A percentile compares a stretch with the other conserved stretches of the same genome.
Conservation (phyloP, 441 rosid species). For the Arabidopsis hybrid region DNA sequence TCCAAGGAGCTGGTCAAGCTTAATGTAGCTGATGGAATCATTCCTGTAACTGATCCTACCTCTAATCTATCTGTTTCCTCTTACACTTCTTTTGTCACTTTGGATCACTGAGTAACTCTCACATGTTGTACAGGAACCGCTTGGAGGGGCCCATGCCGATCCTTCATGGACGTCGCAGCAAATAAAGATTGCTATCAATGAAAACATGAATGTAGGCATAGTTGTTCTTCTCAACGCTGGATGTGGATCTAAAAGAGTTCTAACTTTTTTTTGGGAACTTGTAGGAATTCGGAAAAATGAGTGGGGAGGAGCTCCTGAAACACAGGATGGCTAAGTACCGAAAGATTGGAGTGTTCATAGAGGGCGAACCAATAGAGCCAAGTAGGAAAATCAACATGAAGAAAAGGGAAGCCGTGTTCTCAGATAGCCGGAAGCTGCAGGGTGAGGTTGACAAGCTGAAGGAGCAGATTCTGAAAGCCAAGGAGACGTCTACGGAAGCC, state of each 20-base stretch:
- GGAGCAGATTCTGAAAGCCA: conserved; percentile 68
- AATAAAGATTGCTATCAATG: conserved; percentile 75
- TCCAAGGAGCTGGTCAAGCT: conserved; percentile 69
- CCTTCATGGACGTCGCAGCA: conserved; percentile 80
- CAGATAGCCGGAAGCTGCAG: conserved; percentile 57
- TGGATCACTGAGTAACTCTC: conserved; percentile 17
- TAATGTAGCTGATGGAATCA: conserved; percentile 83
- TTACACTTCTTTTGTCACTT: conserved; percentile 4
- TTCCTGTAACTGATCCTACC: conserved; percentile 65
- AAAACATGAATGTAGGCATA: conserved; percentile 70
- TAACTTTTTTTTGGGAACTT: conserved; percentile 34
- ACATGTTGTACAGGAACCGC: conserved; percentile 71
- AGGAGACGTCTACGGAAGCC: conserved; percentile 59
- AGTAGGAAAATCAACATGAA: conserved; percentile 71
- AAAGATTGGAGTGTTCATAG: conserved; percentile 71
- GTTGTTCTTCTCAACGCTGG: background rate
- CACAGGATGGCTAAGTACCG: conserved; percentile 78
- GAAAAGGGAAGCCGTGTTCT: conserved; percentile 56
- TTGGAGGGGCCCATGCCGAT: conserved; percentile 94
- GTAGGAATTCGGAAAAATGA: conserved; percentile 76
- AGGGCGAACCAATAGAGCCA: conserved; percentile 64
- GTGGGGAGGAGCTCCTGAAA: conserved; percentile 60
- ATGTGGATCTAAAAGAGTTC: conserved; percentile 5
- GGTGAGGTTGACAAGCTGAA: conserved; percentile 69
- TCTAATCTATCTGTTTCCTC: conserved; percentile 18